Conservation (phyloP, 345 rosid genomes). For the Pelargonium nanum region DNA sequence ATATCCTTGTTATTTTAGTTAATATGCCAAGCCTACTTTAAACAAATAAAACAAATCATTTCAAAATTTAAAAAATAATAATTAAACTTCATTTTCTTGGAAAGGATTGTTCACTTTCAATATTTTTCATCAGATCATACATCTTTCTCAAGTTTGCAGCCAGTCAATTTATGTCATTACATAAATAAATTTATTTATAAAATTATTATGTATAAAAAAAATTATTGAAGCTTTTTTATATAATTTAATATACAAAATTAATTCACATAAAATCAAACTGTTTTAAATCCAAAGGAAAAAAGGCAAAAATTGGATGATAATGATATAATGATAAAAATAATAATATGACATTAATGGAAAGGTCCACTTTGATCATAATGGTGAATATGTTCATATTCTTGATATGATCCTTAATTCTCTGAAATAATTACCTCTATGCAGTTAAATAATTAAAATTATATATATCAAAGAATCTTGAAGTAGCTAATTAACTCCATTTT, state of each 20-base stretch:
- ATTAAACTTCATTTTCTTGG: too few relatives aligned
- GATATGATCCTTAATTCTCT: background rate
- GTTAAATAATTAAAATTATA: too few relatives aligned
- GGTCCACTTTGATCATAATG: background rate
- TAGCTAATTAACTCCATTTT: too few relatives aligned
- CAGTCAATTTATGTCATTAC: too few relatives aligned
- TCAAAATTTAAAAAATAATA: background rate
- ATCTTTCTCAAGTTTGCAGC: conserved; percentile 15
- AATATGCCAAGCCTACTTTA: background rate
- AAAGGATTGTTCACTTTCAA: conserved; percentile 5
- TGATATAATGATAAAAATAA: background rate
- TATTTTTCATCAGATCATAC: conserved; percentile 16
- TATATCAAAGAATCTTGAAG: too few relatives aligned
- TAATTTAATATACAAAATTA: too few relatives aligned
- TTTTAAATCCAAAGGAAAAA: background rate
- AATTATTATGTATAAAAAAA: too few relatives aligned
- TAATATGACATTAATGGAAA: background rate
- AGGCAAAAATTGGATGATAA: background rate
- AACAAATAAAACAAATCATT: background rate
- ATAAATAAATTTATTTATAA: too few relatives aligned
- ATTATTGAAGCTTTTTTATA: too few relatives aligned
- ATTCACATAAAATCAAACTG: background rate
- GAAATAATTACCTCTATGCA: background rate
- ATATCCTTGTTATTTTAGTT: conserved; percentile 1
- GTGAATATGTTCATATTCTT: background rate